Percentiles rank a stretch among this genome's conserved stretches.
Conservation (phyloP, 176 grass and related monocot genomes). For the Cocos nucifera region DNA sequence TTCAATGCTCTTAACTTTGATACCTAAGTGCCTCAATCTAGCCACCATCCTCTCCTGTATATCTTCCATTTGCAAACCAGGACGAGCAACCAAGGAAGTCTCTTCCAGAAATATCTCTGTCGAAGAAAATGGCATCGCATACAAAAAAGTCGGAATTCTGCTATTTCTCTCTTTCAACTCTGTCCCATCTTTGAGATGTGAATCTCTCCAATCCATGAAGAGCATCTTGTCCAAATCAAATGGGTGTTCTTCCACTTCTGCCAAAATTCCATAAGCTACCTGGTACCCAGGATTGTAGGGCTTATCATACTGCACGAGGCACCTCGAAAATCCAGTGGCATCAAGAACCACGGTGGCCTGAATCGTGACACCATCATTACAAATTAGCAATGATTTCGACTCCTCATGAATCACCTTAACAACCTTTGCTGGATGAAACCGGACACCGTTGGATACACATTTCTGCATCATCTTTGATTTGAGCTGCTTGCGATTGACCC, state of each 20-base stretch:
- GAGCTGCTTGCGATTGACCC: slow-evolving; percentile 75
- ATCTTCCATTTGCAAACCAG: slow-evolving; percentile 78
- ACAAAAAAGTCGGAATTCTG: slow-evolving; percentile 79
- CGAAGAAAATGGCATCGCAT: slow-evolving; percentile 91
- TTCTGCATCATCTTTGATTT: slow-evolving; percentile 88
- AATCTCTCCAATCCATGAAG: slow-evolving; percentile 99
- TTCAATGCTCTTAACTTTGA: slow-evolving; percentile 74
- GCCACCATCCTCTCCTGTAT: slow-evolving; percentile 96
- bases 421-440: slow-evolving; percentile 80
- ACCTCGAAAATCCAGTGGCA: slow-evolving; percentile 84
- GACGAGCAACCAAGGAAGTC: slow-evolving; percentile 83
- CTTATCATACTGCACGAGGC: slow-evolving; percentile 79
- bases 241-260: slow-evolving; percentile 85
- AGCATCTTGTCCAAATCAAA: slow-evolving; percentile 98
- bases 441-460: slow-evolving; percentile 54
- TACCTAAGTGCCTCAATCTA: slow-evolving; percentile 59
- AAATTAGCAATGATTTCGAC: slow-evolving; percentile 58
- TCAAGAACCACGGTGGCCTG: slow-evolving; percentile 73
- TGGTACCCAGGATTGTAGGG: slow-evolving; percentile 92
- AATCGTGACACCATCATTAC: slow-evolving; percentile 67
- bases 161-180: slow-evolving; percentile 48
- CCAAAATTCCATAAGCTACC: slow-evolving; percentile 88
- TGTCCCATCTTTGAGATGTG: slow-evolving; percentile 48
- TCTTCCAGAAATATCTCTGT: slow-evolving; percentile 91
- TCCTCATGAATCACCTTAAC: slow-evolving; percentile 57